A percentile compares a stretch with the other conserved stretches of the same genome.
These are phyloP conservation scores for Pulveroboletus sp. DNA, from an alignment of 768 basidiomycete genomes.

Conservation along the genomic window DNA sequence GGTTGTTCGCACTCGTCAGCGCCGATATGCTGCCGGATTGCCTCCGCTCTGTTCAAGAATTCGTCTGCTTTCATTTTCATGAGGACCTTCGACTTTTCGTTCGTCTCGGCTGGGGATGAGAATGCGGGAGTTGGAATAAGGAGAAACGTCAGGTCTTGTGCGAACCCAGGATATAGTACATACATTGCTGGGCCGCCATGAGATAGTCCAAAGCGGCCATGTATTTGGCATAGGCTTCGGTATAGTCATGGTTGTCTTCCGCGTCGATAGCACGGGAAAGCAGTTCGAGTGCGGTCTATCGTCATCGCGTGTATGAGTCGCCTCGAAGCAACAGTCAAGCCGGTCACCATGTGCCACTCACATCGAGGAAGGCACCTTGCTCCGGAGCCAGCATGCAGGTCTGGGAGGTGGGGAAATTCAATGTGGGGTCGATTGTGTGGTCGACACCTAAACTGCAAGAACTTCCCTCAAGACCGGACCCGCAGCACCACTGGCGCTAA, in stretches of 20 bases:
- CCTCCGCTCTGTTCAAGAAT: slow-evolving; percentile 17
- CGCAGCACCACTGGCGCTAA: background rate
- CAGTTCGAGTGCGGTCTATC: slow-evolving; percentile 74
- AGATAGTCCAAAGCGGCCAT: slow-evolving; percentile 95
- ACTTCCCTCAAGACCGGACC: slow-evolving; percentile 38
- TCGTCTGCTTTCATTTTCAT: slow-evolving; percentile 17
- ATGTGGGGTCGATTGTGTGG: background rate
- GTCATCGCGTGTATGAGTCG: background rate
- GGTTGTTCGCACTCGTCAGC: background rate
- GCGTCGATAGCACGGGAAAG: slow-evolving; percentile 87
- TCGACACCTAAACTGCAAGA: slow-evolving; percentile 18
- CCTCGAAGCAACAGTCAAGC: background rate
- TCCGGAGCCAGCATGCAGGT: background rate
- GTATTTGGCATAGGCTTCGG: slow-evolving; percentile 88
- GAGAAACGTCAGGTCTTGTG: background rate
- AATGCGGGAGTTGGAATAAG: background rate
- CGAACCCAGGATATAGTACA: background rate
- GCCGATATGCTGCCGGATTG: background rate
- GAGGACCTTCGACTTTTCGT: slow-evolving; percentile 17
- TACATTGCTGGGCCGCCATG: slow-evolving; percentile 91
- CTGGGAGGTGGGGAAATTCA: background rate
- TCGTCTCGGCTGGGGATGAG: slow-evolving; percentile 5
- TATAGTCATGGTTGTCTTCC: slow-evolving; percentile 86
- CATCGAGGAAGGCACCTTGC: slow-evolving; percentile 7
- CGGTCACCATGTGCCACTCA: background rate